phyloP scores from a whole-genome alignment of 140 eudicot species.

The Anethum foeniculum region DNA sequence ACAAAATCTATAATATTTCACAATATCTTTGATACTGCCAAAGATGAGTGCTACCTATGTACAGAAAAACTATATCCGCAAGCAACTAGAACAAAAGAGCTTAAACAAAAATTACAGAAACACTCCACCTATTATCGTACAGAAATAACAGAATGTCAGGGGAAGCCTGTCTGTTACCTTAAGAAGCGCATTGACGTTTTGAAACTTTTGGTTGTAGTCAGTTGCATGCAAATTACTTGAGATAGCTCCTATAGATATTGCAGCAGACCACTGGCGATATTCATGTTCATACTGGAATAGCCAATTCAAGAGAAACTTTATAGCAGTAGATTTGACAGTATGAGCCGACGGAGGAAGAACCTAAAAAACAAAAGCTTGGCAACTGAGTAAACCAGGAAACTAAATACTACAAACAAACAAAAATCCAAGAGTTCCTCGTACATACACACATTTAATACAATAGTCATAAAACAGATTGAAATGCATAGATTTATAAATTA shows the following conservation, averaged over 20 bases:
- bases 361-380: slow-evolving; percentile 24
- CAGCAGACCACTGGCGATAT: slow-evolving; percentile 97
- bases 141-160: not conserved
- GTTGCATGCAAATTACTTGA: slow-evolving; percentile 83
- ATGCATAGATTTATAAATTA: not conserved
- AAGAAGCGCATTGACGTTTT: slow-evolving; percentile 62
- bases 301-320: slow-evolving; percentile 70
- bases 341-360: slow-evolving; percentile 84
- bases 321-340: slow-evolving; percentile 71
- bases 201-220: slow-evolving; percentile 66
- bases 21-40: not conserved
- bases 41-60: not conserved
- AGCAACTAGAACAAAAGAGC: slow-evolving; percentile 3
- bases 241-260: slow-evolving; percentile 83
- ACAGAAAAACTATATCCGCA: not conserved
- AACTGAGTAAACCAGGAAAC: not conserved
- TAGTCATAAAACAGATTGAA: not conserved
- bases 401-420: not conserved
- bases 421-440: not conserved
- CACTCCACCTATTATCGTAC: not conserved
- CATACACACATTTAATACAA: not conserved
- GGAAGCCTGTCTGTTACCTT: slow-evolving; percentile 38
- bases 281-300: slow-evolving; percentile 88
- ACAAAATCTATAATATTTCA: not conserved
- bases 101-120: not conserved